Evolutionary conservation across 2,329 filamentous ascomycete genomes (phyloP), one percentile per base, ranked within the genome.

Genomic region (Xylaria sp.): DNA sequence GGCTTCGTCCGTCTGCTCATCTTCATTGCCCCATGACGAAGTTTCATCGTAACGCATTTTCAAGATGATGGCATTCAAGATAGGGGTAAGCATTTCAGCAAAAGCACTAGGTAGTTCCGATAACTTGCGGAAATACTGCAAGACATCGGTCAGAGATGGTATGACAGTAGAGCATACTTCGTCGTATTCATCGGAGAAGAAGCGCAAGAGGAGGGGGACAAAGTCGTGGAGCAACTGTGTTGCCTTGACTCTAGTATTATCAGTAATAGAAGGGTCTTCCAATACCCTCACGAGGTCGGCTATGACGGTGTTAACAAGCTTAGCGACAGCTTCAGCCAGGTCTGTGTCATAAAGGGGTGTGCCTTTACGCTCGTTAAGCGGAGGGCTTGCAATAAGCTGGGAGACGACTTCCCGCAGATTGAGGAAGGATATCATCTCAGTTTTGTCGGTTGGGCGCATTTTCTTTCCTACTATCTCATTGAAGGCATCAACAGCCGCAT

Each of bases 31-130:
- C 95, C 95, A 98, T 21, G 88, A 91, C 1, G 93, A 92, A 5
- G 95, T 98, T 78, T 98, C 95, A 75, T 99, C 96, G 77, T 97
- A 98, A 77, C 95, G 91, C 94, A 98, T 98, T 83, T 99, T 99
- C 64, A 89, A 86, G 68, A 99, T 92, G 75, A 98, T 95, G 63
- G 94, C 93, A 78, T 97, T 93, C 66, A 99, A 84, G 61, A 98
- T 94, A 4, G 93, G 92, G 30, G 92, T 89, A 12, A 99, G 85
- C 87, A 97, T 96, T 60, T 88, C 86, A n/a, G 89, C 85, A 79
- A 97, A 96, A 64, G 92, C 88, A 56, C 86, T 82, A 19, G 92
- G 90, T n/a, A 97, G 84, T 21, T 89, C 85, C 12, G 90, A 87
- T 45, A 94, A 85, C 80, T 94, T 97, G 65, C 96, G 91, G 72